Conservation (phyloP, 495 filamentous ascomycete species). For the Hyaloscypha bicolor region DNA sequence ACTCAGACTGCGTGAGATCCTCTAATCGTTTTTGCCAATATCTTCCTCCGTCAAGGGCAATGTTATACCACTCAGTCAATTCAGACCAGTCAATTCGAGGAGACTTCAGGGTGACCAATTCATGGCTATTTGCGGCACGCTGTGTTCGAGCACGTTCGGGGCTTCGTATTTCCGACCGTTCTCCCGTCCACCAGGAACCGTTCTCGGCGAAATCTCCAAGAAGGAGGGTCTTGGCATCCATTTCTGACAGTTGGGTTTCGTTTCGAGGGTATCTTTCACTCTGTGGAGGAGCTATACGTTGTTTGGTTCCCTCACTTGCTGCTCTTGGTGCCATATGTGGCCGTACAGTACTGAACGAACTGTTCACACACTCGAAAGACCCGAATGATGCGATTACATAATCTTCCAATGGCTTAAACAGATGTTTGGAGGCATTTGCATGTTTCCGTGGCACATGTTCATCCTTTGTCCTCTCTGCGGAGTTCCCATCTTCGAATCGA, state of each 20-base stretch:
- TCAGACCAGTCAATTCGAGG: conserved; percentile 78
- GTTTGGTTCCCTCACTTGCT: conserved; percentile 44
- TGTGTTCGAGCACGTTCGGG: conserved; percentile 39
- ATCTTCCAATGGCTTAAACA: conserved; percentile 76
- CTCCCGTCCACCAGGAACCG: conserved; percentile 80
- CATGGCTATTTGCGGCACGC: conserved; percentile 22
- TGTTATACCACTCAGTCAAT: conserved; percentile 73
- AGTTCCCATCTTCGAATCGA: background rate
- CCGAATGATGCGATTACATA: conserved; percentile 71
- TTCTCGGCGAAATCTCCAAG: conserved; percentile 83
- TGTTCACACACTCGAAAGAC: conserved; percentile 70
- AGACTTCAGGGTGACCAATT: conserved; percentile 58
- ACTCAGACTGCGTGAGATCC: conserved; percentile 39
- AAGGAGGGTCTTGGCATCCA: conserved; percentile 78
- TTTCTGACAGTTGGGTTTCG: conserved; percentile 47
- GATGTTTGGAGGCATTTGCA: conserved; percentile 32
- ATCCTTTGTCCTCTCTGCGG: background rate
- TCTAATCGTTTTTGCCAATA: conserved; percentile 57
- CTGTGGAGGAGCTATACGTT: background rate
- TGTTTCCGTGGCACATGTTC: background rate
- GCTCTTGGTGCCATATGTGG: conserved; percentile 38
- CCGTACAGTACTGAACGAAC: conserved; percentile 61
- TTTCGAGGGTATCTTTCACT: conserved; percentile 7
- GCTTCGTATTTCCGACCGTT: conserved; percentile 43
- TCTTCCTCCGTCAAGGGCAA: conserved; percentile 66